Evolutionary conservation across 78 protist species (phyloP), one percentile per base, ranked within the genome.

Genomic region (Dictyostelium purpureum): DNA sequence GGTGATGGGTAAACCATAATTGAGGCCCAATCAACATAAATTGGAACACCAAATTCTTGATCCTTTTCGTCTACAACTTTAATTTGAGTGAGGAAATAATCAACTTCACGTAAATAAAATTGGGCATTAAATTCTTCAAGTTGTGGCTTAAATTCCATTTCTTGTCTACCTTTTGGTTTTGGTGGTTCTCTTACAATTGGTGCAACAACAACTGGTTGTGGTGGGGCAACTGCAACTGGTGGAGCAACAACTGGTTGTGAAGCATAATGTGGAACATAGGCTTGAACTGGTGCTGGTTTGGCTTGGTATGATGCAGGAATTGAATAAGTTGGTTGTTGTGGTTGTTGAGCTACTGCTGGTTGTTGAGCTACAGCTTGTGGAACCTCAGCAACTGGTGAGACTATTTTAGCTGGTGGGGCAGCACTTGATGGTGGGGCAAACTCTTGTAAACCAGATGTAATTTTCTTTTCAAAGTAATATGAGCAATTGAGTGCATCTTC

Each of bases 401-500:
- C n/a, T 3, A 42, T 24, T 57, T 40, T 83, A 14, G 33, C 47
- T 28, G 40, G 49, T 40, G 92, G 82, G 43, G 78, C 63, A n/a
- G 14, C 11, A 42, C 51, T 51, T 43, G 12, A 6, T 28, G 65
- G 83, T 57, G 92, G 92, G 52, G 38, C 35, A 24, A 85, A 85
- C 31, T 85, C 92, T 56, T 73, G 65, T 18, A 85, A 45, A 61
- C 83, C 92, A 43, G 74, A 6, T 7, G 92, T 85, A 6, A 85
- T 85, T 63, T 85, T 85, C 78, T 85, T 85, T 43, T 85, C 92
- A 31, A 85, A 45, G 33, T 85, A 85, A 43, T 85, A 85, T 1
- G 92, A 85, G 57, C 92, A 85, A 59, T 85, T 85, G 38, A 85
- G 24, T 5, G 80, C 63, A 59, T 85, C 92, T 47, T 85, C 92